Conservation (phyloP, 805 yeast genomes). For the Cyberlindnera petersonii region DNA sequence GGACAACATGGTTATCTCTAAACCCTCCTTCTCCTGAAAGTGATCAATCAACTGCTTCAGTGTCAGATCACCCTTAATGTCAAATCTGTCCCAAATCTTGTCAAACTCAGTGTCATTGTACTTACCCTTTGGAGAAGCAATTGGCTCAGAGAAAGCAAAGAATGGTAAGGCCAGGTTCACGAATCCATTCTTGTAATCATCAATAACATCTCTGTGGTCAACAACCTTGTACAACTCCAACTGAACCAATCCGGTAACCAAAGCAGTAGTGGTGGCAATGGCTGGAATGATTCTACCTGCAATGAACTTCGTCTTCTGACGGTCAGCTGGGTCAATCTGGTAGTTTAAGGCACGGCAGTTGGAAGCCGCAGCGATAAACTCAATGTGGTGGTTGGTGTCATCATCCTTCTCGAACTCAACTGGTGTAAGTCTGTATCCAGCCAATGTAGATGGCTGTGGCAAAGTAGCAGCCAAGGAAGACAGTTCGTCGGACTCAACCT, state of each 20-base stretch:
- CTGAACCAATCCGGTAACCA: conserved; percentile 92
- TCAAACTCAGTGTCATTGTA: conserved; percentile 80
- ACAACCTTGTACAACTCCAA: conserved; percentile 89
- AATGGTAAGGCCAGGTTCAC: conserved; percentile 91
- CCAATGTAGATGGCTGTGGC: conserved; percentile 85
- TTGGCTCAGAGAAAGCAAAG: conserved; percentile 95
- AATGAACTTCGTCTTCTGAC: conserved; percentile 87
- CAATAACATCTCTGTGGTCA: conserved; percentile 69
- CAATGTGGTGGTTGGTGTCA: conserved; percentile 93
- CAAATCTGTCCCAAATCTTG: conserved; percentile 93
- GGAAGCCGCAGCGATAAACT: conserved; percentile 92
- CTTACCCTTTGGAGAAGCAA: conserved; percentile 76
- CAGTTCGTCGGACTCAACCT: conserved; percentile 59
- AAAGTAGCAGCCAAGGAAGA: conserved; percentile 67
- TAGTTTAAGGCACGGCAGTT: conserved; percentile 94
- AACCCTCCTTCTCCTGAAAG: conserved; percentile 78
- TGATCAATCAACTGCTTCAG: conserved; percentile 67
- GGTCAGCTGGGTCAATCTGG: conserved; percentile 83
- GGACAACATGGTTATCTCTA: conserved; percentile 87
- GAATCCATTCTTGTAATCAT: conserved; percentile 89
- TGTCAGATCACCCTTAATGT: conserved; percentile 71
- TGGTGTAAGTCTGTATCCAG: conserved; percentile 83
- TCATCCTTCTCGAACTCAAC: conserved; percentile 98
- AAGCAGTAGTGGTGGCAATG: conserved; percentile 97
- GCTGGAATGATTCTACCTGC: conserved; percentile 99